Evolutionary conservation across 805 yeast genomes (phyloP).

Genomic region (Sungouiella thailandica): DNA sequence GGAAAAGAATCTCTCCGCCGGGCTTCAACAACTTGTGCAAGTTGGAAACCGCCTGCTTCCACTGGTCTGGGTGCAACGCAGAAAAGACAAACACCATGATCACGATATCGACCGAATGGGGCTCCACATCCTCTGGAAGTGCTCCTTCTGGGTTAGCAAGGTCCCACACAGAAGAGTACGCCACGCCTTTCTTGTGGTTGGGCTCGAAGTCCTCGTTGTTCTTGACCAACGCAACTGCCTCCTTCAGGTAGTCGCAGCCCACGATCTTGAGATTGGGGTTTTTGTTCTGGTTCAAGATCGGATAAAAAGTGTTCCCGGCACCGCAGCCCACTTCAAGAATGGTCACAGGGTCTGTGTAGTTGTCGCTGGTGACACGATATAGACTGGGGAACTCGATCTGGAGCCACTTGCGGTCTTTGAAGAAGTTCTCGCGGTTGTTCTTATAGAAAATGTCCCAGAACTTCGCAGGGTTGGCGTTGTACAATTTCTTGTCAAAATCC

Average conservation of each 20-base stretch:
- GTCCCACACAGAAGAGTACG: slow-evolving; percentile 93
- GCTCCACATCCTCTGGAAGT: slow-evolving; percentile 82
- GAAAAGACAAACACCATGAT: slow-evolving; percentile 95
- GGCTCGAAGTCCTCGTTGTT: slow-evolving; percentile 55
- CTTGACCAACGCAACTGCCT: slow-evolving; percentile 83
- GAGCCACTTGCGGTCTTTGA: slow-evolving; percentile 95
- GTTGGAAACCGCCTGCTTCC: slow-evolving; percentile 77
- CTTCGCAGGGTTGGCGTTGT: slow-evolving; percentile 81
- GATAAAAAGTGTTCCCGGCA: slow-evolving; percentile 95
- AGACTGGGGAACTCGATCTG: slow-evolving; percentile 88
- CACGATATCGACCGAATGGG: slow-evolving; percentile 79
- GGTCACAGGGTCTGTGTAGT: slow-evolving; percentile 62
- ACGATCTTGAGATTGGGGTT: slow-evolving; percentile 68
- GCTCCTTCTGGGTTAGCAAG: slow-evolving; percentile 67
- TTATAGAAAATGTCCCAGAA: slow-evolving; percentile 95
- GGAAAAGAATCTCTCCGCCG: slow-evolving; percentile 82
- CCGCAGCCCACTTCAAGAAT: slow-evolving; percentile 96
- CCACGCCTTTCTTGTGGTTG: slow-evolving; percentile 41
- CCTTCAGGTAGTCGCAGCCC: slow-evolving; percentile 87
- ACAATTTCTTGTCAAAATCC: slow-evolving; percentile 75
- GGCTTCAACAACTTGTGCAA: slow-evolving; percentile 75
- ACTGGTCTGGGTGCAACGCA: slow-evolving; percentile 87
- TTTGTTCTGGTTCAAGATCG: slow-evolving; percentile 76
- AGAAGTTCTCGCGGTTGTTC: slow-evolving; percentile 87
- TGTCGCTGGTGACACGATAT: slow-evolving; percentile 65